Evolutionary conservation across 805 yeast species (phyloP).

Genomic region (Pichia sporocuriosa): DNA sequence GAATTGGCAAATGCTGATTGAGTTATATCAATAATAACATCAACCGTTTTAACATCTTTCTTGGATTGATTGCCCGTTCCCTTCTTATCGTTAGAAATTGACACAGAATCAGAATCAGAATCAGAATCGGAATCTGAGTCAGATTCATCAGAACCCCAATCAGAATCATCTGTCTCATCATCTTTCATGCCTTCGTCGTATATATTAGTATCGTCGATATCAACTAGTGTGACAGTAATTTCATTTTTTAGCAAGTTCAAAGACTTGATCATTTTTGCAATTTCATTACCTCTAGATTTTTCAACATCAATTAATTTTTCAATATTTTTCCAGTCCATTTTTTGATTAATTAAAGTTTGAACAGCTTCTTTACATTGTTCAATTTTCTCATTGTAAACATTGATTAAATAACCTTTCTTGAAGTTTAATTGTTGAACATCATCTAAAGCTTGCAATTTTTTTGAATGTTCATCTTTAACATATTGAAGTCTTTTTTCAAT

Average conservation of each 20-base stretch:
- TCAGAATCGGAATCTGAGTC: conserved; percentile 32
- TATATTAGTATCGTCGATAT: conserved; percentile 34
- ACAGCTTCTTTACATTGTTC: conserved; percentile 67
- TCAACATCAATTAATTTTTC: conserved; percentile 69
- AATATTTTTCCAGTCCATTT: conserved; percentile 91
- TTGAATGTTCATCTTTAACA: conserved; percentile 67
- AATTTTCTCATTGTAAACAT: conserved; percentile 60
- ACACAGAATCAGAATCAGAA: conserved; percentile 1
- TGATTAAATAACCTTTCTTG: conserved; percentile 66
- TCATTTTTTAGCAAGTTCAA: conserved; percentile 64
- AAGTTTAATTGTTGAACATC: conserved; percentile 58
- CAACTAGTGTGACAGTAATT: conserved; percentile 51
- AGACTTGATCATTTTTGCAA: conserved; percentile 63
- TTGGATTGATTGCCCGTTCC: not conserved
- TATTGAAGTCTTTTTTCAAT: conserved; percentile 69
- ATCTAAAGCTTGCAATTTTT: conserved; percentile 59
- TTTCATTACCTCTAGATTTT: conserved; percentile 53
- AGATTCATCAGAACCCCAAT: conserved; percentile 21
- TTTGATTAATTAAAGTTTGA: conserved; percentile 62
- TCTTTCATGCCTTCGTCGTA: conserved; percentile 32
- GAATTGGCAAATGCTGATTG: conserved; percentile 88
- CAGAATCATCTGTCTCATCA: conserved; percentile 16
- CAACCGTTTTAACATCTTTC: conserved; percentile 27
- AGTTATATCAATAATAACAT: conserved; percentile 59
- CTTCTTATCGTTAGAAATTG: too few relatives aligned